Evolutionary conservation across 2,329 filamentous ascomycete species (phyloP), one percentile per base, ranked within the genome.

Genomic region (Colletotrichum simmondsii): DNA sequence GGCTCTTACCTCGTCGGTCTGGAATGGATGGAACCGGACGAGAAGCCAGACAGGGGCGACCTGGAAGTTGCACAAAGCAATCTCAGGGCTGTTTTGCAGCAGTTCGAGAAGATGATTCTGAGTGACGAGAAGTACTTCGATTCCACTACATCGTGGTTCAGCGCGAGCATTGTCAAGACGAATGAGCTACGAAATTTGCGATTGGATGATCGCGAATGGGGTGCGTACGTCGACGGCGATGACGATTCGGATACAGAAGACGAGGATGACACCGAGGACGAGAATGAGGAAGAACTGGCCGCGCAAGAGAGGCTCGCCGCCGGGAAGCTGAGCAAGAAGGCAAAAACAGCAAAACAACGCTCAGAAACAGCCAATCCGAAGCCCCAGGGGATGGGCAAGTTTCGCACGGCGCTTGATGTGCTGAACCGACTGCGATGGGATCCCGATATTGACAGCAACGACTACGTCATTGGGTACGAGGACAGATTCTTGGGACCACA

Each of bases 1-100:
- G 89, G 89, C 3, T 90, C 85, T 74, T 93, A 92, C 77, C 84
- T 93, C 2, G 84, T 93, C 24, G 91, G 91, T 0, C 82, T 93
- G 14, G 83, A 85, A 12, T 79, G 78, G 77, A 76, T 76, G 35
- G 78, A 80, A 65, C 73, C 74, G 8, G 74, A 76, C 6, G 66
- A 76, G 16, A 66, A 74, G 2, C 79, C 79, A 71, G 75, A 77
- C 2, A 84, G 80, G 64, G 83, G 88, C 5, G 85, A 88, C 22
- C 79, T 84, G 12, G 83, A 83, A 63, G 73, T 81, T 4, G 82
- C 85, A 2, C 81, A 87, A 3, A 83, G 82, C 30, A 81, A 83
- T 2, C 80, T 93, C 30, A 81, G 82, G 22, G 79, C 80, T 8
- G 81, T 84, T 0, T 77, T 90, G 2, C 79, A 80, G 12, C 83